phyloP scores from a whole-genome alignment of 2,329 filamentous ascomycete species.

The Gliomastix tumulicola region DNA sequence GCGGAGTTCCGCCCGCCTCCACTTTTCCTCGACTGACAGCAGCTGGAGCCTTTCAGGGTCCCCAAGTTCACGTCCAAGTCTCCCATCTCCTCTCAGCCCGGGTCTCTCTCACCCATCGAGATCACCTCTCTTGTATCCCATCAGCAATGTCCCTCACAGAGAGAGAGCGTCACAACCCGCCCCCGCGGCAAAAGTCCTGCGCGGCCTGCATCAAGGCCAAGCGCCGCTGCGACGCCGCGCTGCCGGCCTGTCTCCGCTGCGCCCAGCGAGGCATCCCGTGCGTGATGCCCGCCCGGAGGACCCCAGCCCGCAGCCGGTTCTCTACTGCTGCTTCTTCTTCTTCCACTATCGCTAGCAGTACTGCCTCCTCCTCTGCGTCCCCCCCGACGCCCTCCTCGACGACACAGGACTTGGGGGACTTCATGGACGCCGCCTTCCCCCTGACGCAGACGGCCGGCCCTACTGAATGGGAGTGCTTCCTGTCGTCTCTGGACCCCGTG shows the following conservation, averaged over 20 bases:
- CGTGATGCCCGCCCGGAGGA: conserved; percentile 27
- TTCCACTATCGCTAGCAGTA: no score
- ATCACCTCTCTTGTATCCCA: conserved; percentile 1
- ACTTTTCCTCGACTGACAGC: conserved; percentile 9
- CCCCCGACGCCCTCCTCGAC: neutral
- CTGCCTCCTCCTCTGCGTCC: neutral
- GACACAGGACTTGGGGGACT: neutral
- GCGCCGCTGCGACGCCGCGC: conserved; percentile 45
- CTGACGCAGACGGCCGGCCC: no score
- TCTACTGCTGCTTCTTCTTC: no score
- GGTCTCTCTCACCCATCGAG: no score
- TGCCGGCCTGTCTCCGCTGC: conserved; percentile 47
- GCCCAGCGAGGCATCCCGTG: conserved; percentile 37
- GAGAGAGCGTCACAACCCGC: conserved; percentile 34
- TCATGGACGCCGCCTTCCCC: neutral
- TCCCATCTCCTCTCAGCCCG: no score
- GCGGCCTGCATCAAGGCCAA: conserved; percentile 49
- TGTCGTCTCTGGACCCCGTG: neutral
- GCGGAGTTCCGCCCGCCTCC: conserved; percentile 20
- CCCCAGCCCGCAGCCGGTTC: no score
- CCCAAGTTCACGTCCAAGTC: no score
- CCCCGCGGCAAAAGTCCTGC: conserved; percentile 47
- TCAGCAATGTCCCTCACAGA: conserved; percentile 18
- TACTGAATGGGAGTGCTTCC: no score
- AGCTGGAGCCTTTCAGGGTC: no score